Evolutionary conservation across 169 alveolate species (phyloP).

Genomic region (Plasmodium chabaudi): DNA sequence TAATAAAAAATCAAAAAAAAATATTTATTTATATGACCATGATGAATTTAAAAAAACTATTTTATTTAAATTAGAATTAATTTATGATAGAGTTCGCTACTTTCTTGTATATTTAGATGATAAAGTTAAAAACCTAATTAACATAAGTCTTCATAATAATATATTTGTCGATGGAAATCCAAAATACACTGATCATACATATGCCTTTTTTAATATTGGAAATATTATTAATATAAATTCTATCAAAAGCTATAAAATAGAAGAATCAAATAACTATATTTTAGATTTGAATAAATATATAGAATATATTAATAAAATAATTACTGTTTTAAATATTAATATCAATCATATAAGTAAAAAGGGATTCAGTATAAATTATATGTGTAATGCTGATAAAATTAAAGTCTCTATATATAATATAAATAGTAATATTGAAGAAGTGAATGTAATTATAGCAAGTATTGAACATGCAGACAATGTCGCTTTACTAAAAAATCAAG

Average conservation of each 20-base stretch:
- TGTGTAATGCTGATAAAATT: slow-evolving; percentile 26
- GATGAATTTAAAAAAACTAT: slow-evolving; percentile 1
- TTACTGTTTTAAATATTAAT: slow-evolving; percentile 6
- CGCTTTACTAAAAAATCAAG: neutral
- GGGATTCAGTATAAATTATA: slow-evolving; percentile 19
- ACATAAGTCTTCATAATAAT: slow-evolving; percentile 12
- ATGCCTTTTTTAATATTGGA: neutral
- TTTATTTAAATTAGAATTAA: slow-evolving; percentile 8
- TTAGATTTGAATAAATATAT: slow-evolving; percentile 12
- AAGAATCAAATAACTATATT: neutral
- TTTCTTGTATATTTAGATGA: slow-evolving; percentile 15
- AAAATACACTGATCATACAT: neutral
- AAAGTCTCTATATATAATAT: slow-evolving; percentile 9
- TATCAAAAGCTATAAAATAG: neutral
- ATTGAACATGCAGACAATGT: neutral
- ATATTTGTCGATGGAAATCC: too few relatives aligned
- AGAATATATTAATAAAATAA: slow-evolving; percentile 15
- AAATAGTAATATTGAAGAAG: slow-evolving; percentile 26
- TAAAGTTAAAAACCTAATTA: slow-evolving; percentile 40
- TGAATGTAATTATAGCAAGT: slow-evolving; percentile 8
- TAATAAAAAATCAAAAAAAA: slow-evolving; percentile 27
- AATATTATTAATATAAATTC: neutral
- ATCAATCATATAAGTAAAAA: slow-evolving; percentile 8
- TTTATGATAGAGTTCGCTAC: slow-evolving; percentile 12
- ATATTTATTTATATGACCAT: neutral